These are phyloP conservation scores for Xylariaceae sp. DNA, from an alignment of 2,329 filamentous ascomycete genomes.

Conservation along the genomic window DNA sequence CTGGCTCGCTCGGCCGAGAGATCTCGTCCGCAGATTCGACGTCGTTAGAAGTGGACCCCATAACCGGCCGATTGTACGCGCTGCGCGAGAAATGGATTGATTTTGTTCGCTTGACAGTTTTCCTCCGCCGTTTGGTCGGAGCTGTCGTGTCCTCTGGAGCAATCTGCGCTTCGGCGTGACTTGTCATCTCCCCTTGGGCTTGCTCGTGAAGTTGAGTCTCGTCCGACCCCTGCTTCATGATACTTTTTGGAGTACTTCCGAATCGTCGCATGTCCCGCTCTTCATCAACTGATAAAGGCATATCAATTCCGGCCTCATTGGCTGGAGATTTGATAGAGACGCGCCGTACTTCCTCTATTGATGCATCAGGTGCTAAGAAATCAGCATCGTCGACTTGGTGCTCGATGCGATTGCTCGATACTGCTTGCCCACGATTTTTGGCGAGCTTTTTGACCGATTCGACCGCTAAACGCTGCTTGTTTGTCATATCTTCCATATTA, in stretches of 20 bases:
- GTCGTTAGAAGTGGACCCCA: constrained; percentile 10
- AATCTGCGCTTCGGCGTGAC: neutral
- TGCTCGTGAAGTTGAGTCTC: neutral
- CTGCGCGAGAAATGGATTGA: constrained; percentile 18
- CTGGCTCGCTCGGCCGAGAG: too few species aligned
- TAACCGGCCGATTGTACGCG: constrained; percentile 28
- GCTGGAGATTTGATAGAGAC: constrained; percentile 25
- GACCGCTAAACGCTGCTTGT: constrained; percentile 14
- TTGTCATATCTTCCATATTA: constrained; percentile 16
- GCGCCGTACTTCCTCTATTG: constrained; percentile 7
- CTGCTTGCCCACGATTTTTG: constrained; percentile 2
- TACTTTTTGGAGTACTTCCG: constrained; percentile 20
- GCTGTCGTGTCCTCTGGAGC: neutral
- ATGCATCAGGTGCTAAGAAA: too few species aligned
- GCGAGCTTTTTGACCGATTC: constrained; percentile 8
- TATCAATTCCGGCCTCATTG: constrained; percentile 15
- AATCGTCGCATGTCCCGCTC: constrained; percentile 27
- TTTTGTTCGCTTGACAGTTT: constrained; percentile 15
- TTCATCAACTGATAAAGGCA: constrained; percentile 28
- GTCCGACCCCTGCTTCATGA: constrained; percentile 22
- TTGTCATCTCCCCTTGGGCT: constrained; percentile 6
- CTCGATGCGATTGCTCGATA: neutral
- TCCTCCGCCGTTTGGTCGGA: constrained; percentile 3
- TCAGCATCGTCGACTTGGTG: neutral
- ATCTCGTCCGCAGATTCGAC: neutral